phyloP scores from a whole-genome alignment of 441 rosid species.

The Jatropha multifida region DNA sequence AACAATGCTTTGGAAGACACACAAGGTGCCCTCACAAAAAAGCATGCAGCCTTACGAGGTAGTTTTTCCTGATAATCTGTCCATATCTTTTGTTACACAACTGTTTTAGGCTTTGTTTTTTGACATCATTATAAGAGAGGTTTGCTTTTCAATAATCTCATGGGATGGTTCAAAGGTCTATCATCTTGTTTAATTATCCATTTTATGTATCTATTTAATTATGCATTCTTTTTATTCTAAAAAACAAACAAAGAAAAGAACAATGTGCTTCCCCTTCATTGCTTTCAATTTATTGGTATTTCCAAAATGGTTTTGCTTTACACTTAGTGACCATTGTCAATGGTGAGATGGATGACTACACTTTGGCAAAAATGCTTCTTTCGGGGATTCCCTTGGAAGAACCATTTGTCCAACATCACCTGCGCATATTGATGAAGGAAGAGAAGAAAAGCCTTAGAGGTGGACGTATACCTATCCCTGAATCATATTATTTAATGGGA shows the following conservation, averaged over 20 bases:
- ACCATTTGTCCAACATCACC: constrained; percentile 43
- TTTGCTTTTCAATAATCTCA: neutral
- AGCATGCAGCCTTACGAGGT: constrained; percentile 62
- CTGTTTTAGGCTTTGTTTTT: neutral
- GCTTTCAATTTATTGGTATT: neutral
- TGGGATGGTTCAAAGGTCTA: neutral
- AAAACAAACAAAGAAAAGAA: no score
- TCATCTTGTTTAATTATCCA: neutral
- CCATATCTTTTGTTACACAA: neutral
- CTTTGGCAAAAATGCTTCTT: constrained; percentile 51
- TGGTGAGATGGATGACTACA: constrained; percentile 53
- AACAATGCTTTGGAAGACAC: constrained; percentile 49
- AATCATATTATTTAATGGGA: constrained; percentile 83
- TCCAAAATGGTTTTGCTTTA: constrained; percentile 9
- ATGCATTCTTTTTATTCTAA: neutral
- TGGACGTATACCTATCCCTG: constrained; percentile 59
- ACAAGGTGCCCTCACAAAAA: constrained; percentile 34
- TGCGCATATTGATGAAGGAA: constrained; percentile 33
- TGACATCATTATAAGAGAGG: neutral
- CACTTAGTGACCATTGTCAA: constrained; percentile 47
- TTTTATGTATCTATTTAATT: neutral
- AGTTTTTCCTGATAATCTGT: constrained; percentile 3
- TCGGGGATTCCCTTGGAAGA: constrained; percentile 79
- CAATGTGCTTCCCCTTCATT: no score
- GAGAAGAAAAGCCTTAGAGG: constrained; percentile 50